Conservation (phyloP, 2,329 filamentous ascomycete species). For the Tolypocladium sp. region DNA sequence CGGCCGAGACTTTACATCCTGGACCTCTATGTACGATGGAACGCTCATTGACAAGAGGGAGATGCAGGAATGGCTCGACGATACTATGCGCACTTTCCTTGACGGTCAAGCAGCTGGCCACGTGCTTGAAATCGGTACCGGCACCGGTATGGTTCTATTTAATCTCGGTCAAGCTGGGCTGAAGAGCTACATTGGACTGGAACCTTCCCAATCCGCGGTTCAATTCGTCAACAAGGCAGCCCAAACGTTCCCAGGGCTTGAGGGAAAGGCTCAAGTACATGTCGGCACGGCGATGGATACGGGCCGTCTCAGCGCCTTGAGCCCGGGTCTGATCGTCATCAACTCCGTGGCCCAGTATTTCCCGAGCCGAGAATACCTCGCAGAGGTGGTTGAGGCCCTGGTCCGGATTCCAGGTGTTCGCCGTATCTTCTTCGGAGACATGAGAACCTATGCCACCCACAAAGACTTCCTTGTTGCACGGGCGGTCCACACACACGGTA, state of each 20-base stretch:
- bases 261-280: too few species aligned
- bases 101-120: conserved; percentile 4
- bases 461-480: conserved; percentile 5
- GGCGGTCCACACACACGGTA: background rate
- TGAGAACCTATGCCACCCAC: conserved; percentile 9
- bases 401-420: background rate
- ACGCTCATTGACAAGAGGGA: conserved; percentile 13
- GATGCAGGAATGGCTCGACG: conserved; percentile 23
- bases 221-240: conserved; percentile 4
- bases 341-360: conserved; percentile 5
- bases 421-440: conserved; percentile 11
- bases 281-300: too few species aligned
- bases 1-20: conserved; percentile 15
- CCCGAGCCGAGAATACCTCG: background rate
- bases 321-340: conserved; percentile 5
- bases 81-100: conserved; percentile 13
- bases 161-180: conserved; percentile 10
- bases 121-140: conserved; percentile 15
- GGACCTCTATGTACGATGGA: conserved; percentile 23
- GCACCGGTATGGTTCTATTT: conserved; percentile 16
- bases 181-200: conserved; percentile 17
- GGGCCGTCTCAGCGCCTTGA: too few species aligned
- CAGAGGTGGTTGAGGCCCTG: background rate
- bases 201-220: conserved; percentile 9
- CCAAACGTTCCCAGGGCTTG: background rate